Evolutionary conservation across 2,329 filamentous ascomycete genomes (phyloP).

Genomic region (Cladophialophora bantiana): DNA sequence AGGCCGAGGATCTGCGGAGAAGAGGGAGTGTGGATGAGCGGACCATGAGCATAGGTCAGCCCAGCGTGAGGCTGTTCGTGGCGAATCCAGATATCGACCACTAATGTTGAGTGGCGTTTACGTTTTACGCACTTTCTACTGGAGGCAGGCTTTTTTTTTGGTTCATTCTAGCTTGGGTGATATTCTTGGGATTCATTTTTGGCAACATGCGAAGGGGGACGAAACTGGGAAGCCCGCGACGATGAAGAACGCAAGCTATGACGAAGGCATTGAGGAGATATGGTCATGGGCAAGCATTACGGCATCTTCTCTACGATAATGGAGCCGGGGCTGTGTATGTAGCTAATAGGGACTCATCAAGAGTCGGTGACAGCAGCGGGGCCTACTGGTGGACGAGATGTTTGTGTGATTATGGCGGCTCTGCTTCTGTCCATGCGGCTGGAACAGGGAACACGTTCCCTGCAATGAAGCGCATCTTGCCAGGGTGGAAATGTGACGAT

Average conservation of each 20-base stretch:
- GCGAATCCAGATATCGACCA: slow-evolving; percentile 57
- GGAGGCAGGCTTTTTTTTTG: not conserved
- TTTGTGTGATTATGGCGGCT: slow-evolving; percentile 2
- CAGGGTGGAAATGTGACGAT: not conserved
- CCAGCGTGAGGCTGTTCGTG: slow-evolving; percentile 54
- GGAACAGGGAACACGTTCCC: not conserved
- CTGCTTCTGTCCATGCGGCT: not conserved
- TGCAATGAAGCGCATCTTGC: not conserved
- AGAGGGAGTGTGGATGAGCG: slow-evolving; percentile 58
- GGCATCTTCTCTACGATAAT: slow-evolving; percentile 6
- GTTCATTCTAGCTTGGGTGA: not conserved
- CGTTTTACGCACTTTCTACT: slow-evolving; percentile 9
- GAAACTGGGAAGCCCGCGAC: slow-evolving; percentile 1
- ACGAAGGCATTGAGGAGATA: not conserved
- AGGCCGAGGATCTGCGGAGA: slow-evolving; percentile 53
- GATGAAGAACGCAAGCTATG: slow-evolving; percentile 1
- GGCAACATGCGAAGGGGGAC: not conserved
- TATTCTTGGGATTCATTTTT: not conserved
- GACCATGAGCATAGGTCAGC: slow-evolving; percentile 52
- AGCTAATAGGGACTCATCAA: not conserved
- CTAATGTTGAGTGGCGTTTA: slow-evolving; percentile 12
- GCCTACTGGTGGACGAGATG: not conserved
- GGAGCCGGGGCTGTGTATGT: not conserved
- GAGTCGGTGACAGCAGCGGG: not conserved
- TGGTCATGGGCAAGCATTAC: not conserved